Base-by-base conservation (phyloP, 305 asterid genomes). In the Plantago rigida region DNA sequence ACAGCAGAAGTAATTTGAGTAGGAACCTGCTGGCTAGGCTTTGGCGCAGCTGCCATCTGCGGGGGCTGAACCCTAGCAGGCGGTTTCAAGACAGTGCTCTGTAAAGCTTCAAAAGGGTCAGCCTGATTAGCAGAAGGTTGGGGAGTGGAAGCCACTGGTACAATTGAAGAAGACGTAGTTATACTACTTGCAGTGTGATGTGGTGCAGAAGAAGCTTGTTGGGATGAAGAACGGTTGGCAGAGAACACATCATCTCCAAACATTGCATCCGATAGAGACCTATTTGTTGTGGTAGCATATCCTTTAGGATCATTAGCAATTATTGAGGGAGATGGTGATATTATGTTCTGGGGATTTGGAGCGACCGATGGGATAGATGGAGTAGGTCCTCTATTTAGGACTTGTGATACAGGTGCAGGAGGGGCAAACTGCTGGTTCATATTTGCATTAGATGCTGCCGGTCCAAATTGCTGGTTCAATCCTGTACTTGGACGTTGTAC, bases 101-200 rank as follows among this genome's bases (percentile, higher is more conserved):
- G 85, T n/a, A 88, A 71, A 55, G 79, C 87, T 70, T 79, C 85
- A 68, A 88, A 86, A 26, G 95, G 96, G 51, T 85, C 94, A 14
- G 83, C 72, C 68, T 75, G 39, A 31, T 31, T 79, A 56, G 76
- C 71, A n/a, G 83, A 68, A 78, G 85, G 63, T 74, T 75, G 81
- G 57, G 83, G 70, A 14, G 61, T 72, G 12, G 76, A 57, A 62
- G 81, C 71, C 64, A 52, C 80, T 26, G 87, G 82, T 67, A 65
- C 81, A 75, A 63, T 56, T 57, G 82, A 73, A 45, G 95, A 82
- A 46, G 90, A 74, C 54, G 75, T 68, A 70, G 82, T 71, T 56
- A 75, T 55, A 69, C 76, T 73, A 65, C 73, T 75, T 44, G 68
- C 66, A 51, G 79, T 74, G 59, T 63, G 73, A 49, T 75, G 76